These are phyloP conservation scores for Diaporthe caulivora DNA, from an alignment of 2,329 filamentous ascomycete genomes.

Conservation along the genomic window DNA sequence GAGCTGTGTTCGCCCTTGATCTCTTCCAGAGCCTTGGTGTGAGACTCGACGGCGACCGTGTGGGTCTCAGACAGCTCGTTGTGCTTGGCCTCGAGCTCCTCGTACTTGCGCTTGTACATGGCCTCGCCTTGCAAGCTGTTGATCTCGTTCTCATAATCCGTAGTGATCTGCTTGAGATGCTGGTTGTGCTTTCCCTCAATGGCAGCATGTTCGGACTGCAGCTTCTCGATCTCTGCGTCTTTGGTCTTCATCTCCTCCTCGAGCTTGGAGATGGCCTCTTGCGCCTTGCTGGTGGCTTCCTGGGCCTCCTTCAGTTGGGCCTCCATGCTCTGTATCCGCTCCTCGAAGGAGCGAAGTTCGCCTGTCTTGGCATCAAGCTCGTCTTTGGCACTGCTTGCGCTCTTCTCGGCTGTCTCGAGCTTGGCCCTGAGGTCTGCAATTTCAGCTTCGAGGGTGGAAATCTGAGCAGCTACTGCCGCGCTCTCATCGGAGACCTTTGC, in stretches of 20 bases:
- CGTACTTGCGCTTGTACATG: conserved; percentile 73
- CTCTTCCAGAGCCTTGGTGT: conserved; percentile 57
- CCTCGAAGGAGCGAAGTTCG: conserved; percentile 55
- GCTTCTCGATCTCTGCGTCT: conserved; percentile 61
- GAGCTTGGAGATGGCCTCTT: conserved; percentile 61
- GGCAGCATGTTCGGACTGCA: conserved; percentile 62
- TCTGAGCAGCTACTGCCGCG: conserved; percentile 58
- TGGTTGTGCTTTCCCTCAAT: conserved; percentile 64
- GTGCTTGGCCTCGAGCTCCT: conserved; percentile 70
- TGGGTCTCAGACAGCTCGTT: conserved; percentile 56
- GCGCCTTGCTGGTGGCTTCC: conserved; percentile 55
- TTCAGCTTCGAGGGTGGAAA: conserved; percentile 65
- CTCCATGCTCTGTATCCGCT: conserved; percentile 57
- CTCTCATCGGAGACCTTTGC: conserved; percentile 59
- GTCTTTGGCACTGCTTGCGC: conserved; percentile 56
- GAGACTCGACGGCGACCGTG: conserved; percentile 51
- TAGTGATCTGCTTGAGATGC: conserved; percentile 69
- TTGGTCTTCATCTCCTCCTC: conserved; percentile 61
- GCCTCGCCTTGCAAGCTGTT: conserved; percentile 73
- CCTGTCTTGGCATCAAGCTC: conserved; percentile 59
- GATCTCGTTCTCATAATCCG: conserved; percentile 75
- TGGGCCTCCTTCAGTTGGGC: conserved; percentile 60
- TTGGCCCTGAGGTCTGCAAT: conserved; percentile 63
- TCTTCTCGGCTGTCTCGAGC: conserved; percentile 61
- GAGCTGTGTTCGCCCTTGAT: conserved; percentile 58